These are phyloP conservation scores for Boletus sp. DNA, from an alignment of 768 basidiomycete genomes.

Conservation along the genomic window DNA sequence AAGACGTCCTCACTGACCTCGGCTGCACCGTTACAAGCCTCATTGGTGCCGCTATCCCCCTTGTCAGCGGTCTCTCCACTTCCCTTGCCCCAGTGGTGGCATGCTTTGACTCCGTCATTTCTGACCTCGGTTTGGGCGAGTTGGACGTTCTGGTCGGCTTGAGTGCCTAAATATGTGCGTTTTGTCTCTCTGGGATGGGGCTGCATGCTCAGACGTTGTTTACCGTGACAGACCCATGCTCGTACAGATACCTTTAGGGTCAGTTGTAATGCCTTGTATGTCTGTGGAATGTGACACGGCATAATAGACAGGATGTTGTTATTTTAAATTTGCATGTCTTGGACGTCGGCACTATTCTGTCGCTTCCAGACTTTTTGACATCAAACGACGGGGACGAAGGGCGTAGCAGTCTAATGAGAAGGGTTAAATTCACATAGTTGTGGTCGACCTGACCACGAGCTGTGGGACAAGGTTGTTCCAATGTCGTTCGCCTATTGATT, in stretches of 20 bases:
- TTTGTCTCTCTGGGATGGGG: background rate
- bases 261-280: background rate
- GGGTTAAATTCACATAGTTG: background rate
- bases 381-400: no score
- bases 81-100: conserved; percentile 21
- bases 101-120: conserved; percentile 17
- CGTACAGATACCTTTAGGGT: background rate
- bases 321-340: background rate
- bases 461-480: background rate
- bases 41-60: conserved; percentile 4
- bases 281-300: background rate
- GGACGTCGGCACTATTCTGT: background rate
- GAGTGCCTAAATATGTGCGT: conserved; percentile 7
- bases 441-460: background rate
- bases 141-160: conserved; percentile 26
- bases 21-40: conserved; percentile 20
- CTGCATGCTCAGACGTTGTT: background rate
- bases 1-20: conserved; percentile 11
- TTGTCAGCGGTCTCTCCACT: conserved; percentile 25
- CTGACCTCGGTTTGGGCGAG: conserved; percentile 18
- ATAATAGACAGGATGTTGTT: background rate
- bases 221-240: background rate
- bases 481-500: no score
- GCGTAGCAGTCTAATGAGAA: background rate
- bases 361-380: background rate